A percentile compares a stretch with the other conserved stretches of the same genome.
These are phyloP conservation scores for Coniochaeta sp. DNA, from an alignment of 2,329 filamentous ascomycete species.

Conservation along the genomic window DNA sequence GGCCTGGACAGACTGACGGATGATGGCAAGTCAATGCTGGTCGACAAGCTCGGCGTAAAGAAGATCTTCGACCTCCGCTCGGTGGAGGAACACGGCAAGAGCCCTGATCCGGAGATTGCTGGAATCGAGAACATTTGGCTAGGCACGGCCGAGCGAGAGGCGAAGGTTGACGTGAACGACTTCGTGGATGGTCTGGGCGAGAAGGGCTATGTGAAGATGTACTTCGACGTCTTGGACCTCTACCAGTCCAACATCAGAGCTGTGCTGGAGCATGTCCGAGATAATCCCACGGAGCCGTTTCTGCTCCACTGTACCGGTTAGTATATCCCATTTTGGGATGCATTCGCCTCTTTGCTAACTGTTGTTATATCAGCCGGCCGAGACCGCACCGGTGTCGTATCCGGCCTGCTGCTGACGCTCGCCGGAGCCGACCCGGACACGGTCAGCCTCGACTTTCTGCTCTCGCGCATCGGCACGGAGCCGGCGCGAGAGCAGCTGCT, in stretches of 20 bases:
- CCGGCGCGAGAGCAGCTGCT: slow-evolving; percentile 40
- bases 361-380: slow-evolving; percentile 37
- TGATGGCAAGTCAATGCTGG: slow-evolving; percentile 28
- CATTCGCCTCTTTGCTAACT: not conserved
- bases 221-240: slow-evolving; percentile 34
- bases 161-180: slow-evolving; percentile 26
- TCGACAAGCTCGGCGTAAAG: slow-evolving; percentile 27
- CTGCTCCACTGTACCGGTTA: slow-evolving; percentile 49
- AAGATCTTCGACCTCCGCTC: slow-evolving; percentile 46
- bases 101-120: slow-evolving; percentile 35
- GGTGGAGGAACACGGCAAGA: slow-evolving; percentile 29
- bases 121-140: slow-evolving; percentile 40
- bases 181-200: slow-evolving; percentile 39
- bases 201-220: slow-evolving; percentile 36
- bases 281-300: slow-evolving; percentile 35
- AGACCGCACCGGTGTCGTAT: slow-evolving; percentile 45
- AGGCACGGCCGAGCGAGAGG: slow-evolving; percentile 26
- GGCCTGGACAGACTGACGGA: slow-evolving; percentile 28
- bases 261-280: slow-evolving; percentile 31
- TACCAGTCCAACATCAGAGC: slow-evolving; percentile 34
- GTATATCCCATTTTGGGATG: slow-evolving; percentile 9
- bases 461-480: slow-evolving; percentile 47
- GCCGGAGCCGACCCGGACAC: slow-evolving; percentile 35
- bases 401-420: slow-evolving; percentile 41
- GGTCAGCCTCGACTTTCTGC: slow-evolving; percentile 41